Conservation (phyloP, 164 flowering plant genomes). For the Sedum album region DNA sequence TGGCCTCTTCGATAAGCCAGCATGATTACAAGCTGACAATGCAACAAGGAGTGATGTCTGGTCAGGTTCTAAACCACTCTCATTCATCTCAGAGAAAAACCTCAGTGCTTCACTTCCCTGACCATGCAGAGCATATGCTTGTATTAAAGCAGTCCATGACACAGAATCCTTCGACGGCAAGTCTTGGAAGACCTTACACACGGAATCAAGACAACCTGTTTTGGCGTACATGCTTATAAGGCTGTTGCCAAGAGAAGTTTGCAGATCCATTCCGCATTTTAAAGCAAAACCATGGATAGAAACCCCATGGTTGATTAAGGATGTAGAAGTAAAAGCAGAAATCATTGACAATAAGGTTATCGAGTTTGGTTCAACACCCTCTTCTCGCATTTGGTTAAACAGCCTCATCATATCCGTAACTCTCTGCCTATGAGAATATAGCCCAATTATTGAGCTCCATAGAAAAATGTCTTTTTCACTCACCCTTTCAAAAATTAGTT, state of each 20-base stretch:
- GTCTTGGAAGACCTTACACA: slow-evolving; percentile 34
- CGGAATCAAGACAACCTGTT: slow-evolving; percentile 38
- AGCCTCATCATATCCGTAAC: slow-evolving; percentile 24
- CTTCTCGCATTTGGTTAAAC: slow-evolving; percentile 33
- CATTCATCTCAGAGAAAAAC: slow-evolving; percentile 43
- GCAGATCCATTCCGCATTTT: slow-evolving; percentile 25
- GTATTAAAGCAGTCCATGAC: slow-evolving; percentile 53
- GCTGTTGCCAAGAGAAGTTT: slow-evolving; percentile 37
- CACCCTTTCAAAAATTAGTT: slow-evolving; percentile 27
- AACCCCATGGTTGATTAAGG: slow-evolving; percentile 23
- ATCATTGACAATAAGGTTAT: slow-evolving; percentile 41
- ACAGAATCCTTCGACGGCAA: slow-evolving; percentile 33
- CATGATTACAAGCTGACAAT: slow-evolving; percentile 53
- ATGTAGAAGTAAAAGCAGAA: slow-evolving; percentile 22
- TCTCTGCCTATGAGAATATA: slow-evolving; percentile 25
- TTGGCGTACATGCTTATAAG: slow-evolving; percentile 55
- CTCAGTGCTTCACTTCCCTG: slow-evolving; percentile 37
- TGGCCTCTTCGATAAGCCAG: slow-evolving; percentile 48
- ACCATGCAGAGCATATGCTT: slow-evolving; percentile 40
- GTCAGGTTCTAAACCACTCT: slow-evolving; percentile 29
- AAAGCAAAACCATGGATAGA: slow-evolving; percentile 35
- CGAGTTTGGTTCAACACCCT: slow-evolving; percentile 39
- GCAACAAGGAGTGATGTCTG: slow-evolving; percentile 34
- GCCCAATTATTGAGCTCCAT: slow-evolving; percentile 49
- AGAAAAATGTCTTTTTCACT: slow-evolving; percentile 35